These are phyloP conservation scores for Musa acuminata DNA, from an alignment of 176 grass and related monocot genomes.

Conservation along the genomic window DNA sequence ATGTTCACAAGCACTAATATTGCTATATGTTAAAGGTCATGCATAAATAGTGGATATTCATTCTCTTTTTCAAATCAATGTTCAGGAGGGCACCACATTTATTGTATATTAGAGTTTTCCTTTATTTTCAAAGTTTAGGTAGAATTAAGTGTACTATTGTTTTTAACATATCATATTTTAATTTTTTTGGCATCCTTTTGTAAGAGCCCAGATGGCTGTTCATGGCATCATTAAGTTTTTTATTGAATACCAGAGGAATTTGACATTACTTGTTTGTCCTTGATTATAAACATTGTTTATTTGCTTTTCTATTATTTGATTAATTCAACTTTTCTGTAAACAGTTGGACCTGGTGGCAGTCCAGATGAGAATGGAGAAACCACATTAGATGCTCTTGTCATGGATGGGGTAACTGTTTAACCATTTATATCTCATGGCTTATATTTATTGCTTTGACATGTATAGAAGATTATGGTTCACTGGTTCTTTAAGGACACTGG, in stretches of 20 bases:
- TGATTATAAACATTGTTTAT: neutral
- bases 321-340: slow-evolving; percentile 16
- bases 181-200: no score
- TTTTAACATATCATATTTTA: no score
- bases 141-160: no score
- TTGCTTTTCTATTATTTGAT: slow-evolving; percentile 4
- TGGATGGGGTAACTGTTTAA: slow-evolving; percentile 70
- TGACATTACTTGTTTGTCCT: no score
- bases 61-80: no score
- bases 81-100: no score
- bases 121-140: no score
- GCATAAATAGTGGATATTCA: no score
- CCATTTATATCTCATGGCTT: slow-evolving; percentile 6
- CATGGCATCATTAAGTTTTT: neutral
- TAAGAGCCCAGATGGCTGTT: neutral
- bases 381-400: slow-evolving; percentile 95
- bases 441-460: slow-evolving; percentile 3
- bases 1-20: no score
- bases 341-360: slow-evolving; percentile 90
- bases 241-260: no score
- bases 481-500: slow-evolving; percentile 18
- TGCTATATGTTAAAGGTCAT: no score
- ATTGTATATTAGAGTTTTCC: no score
- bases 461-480: slow-evolving; percentile 22
- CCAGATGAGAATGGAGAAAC: slow-evolving; percentile 92